Conservation (phyloP, 495 filamentous ascomycete genomes). For the Opeltia flavorubescens region DNA sequence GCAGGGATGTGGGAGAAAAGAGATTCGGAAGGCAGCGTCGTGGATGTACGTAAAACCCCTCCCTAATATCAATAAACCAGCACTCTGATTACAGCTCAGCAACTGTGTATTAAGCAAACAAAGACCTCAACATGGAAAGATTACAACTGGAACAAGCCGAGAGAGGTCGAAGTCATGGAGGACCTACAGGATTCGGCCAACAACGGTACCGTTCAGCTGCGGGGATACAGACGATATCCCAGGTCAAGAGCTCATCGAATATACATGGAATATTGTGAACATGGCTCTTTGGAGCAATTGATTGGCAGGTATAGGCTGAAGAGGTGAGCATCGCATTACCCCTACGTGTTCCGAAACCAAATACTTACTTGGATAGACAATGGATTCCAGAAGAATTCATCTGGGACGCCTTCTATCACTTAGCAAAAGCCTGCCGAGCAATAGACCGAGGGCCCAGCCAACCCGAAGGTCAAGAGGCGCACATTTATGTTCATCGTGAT, state of each 20-base stretch:
- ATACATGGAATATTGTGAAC: constrained; percentile 7
- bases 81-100: too few species aligned
- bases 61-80: not conserved
- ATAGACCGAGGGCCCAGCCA: constrained; percentile 4
- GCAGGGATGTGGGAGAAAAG: constrained; percentile 6
- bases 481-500: constrained; percentile 9
- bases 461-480: not conserved
- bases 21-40: constrained; percentile 1
- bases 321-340: not conserved
- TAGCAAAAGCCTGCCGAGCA: constrained; percentile 5
- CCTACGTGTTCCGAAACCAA: not conserved
- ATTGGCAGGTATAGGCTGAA: not conserved
- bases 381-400: constrained; percentile 8
- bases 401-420: constrained; percentile 9
- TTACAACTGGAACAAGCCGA: constrained; percentile 1
- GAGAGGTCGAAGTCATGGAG: constrained; percentile 5
- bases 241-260: constrained; percentile 3
- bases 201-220: not conserved
- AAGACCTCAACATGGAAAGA: not conserved
- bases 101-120: constrained; percentile 10
- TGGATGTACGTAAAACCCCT: constrained; percentile 4
- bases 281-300: constrained; percentile 4
- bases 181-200: not conserved
- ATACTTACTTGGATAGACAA: not conserved
- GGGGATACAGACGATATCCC: constrained; percentile 5